phyloP scores from a whole-genome alignment of 2,329 filamentous ascomycete genomes.

The Monosporascus sp. region DNA sequence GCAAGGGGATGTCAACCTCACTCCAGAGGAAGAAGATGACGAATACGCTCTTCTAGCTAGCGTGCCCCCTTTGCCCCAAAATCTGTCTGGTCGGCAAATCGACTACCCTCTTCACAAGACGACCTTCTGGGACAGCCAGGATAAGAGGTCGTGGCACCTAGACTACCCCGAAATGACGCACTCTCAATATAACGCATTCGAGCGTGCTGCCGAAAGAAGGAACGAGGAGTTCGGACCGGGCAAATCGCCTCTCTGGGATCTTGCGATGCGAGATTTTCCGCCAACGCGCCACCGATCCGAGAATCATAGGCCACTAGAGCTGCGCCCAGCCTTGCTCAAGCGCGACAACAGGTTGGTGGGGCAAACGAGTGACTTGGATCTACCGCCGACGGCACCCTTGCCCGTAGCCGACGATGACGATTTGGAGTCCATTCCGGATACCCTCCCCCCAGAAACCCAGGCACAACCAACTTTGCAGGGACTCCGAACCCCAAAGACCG shows the following conservation, averaged over 20 bases:
- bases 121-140: conserved; percentile 50
- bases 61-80: conserved; percentile 43
- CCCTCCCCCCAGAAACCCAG: conserved; percentile 29
- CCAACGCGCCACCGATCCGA: conserved; percentile 28
- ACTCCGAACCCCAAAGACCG: conserved; percentile 29
- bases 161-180: conserved; percentile 60
- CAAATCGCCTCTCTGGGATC: conserved; percentile 45
- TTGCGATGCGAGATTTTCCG: conserved; percentile 56
- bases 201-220: conserved; percentile 42
- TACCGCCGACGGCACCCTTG: conserved; percentile 16
- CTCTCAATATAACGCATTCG: conserved; percentile 51
- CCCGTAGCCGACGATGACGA: conserved; percentile 15
- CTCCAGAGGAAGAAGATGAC: conserved; percentile 30
- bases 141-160: conserved; percentile 53
- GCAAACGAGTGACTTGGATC: conserved; percentile 22
- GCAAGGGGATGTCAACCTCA: conserved; percentile 33
- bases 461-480: conserved; percentile 30
- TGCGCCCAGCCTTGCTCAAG: conserved; percentile 14
- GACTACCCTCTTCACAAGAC: conserved; percentile 51
- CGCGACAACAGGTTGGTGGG: conserved; percentile 17
- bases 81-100: conserved; percentile 50
- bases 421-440: conserved; percentile 29
- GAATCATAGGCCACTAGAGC: conserved; percentile 5
- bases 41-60: conserved; percentile 43
- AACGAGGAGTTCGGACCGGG: conserved; percentile 50